Evolutionary conservation across 2,329 filamentous ascomycete species (phyloP).

Genomic region (Tolypocladium tundrense): DNA sequence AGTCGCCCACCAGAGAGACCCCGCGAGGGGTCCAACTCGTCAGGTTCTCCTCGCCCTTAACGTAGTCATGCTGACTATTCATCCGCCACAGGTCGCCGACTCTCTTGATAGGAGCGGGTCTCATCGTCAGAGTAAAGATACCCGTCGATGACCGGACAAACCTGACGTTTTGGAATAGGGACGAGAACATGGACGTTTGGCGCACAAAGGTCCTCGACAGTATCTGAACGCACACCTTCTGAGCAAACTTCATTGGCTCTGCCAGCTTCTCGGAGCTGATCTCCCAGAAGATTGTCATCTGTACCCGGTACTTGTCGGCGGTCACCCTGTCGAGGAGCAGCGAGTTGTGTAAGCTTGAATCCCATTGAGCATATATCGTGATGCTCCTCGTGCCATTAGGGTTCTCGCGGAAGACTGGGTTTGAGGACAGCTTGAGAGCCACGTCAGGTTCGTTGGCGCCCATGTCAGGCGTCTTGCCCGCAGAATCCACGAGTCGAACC

Average conservation of each 20-base stretch:
- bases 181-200: conserved; percentile 76
- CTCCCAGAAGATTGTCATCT: conserved; percentile 80
- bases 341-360: conserved; percentile 85
- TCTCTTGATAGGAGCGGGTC: conserved; percentile 81
- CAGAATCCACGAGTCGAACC: conserved; percentile 73
- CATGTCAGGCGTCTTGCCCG: conserved; percentile 75
- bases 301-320: conserved; percentile 83
- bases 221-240: conserved; percentile 75
- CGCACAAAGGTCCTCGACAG: conserved; percentile 75
- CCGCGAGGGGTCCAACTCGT: conserved; percentile 80
- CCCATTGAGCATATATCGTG: conserved; percentile 87
- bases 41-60: conserved; percentile 88
- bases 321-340: conserved; percentile 90
- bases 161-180: conserved; percentile 74
- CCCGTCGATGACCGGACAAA: conserved; percentile 80
- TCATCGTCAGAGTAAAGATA: conserved; percentile 78
- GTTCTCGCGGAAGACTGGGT: conserved; percentile 73
- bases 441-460: conserved; percentile 64
- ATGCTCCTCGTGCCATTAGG: conserved; percentile 84
- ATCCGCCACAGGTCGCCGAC: conserved; percentile 93
- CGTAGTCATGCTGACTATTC: conserved; percentile 89
- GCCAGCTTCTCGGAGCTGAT: conserved; percentile 72
- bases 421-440: conserved; percentile 62
- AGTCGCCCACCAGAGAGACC: conserved; percentile 85
- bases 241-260: conserved; percentile 79